Base-by-base conservation (phyloP, 768 basidiomycete genomes). In the Pilatotrama ljubarskyi region DNA sequence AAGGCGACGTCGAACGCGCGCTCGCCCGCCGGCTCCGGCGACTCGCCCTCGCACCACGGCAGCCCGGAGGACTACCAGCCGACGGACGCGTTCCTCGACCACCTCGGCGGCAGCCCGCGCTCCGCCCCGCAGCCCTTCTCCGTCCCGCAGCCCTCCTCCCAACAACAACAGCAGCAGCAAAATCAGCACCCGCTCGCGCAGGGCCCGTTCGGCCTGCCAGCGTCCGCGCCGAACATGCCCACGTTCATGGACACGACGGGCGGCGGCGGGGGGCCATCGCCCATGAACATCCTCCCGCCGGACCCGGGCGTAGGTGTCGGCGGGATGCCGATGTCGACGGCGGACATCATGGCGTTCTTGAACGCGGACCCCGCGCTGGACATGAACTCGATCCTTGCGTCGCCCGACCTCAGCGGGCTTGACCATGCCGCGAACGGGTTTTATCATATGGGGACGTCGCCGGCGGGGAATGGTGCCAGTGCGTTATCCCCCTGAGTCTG, bases 11-110 rank as follows among this genome's bases (percentile, higher is more conserved):
- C 77, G 44, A 74, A 70, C 20, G 73, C 79, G 50, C 77, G 77
- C 59, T 82, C 82, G 32, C 59, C 69, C 36, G 65, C 63, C 37
- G 59, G 64, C 56, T 72, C 69, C 35, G 66, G 65, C 58, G 71
- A 70, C 52, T 68, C 69, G 32, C 67, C 70, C 25, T 66, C 69
- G 17, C 75, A 85, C 36, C 77, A 75, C 46, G 73, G 76, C 67
- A 87, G 85, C 66, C 86, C 87, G 3, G 86, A 88, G 67, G 79
- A 81, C 7, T 88, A 86, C 66, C 84, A 55, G 38, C 61, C 87
- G 1, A 77, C 81, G 18, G 87, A 88, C 44, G 85, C 87, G 69
- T 86, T 86, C 70, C 72, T 75, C n/a, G 84, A 85, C 63, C 74
- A 79, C 46, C 48, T 64, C 6, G 67, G 55, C 38, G 61, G 68